These are phyloP conservation scores for Paramecium pentaurelia DNA, from an alignment of 73 alveolate genomes.

Conservation along the genomic window DNA sequence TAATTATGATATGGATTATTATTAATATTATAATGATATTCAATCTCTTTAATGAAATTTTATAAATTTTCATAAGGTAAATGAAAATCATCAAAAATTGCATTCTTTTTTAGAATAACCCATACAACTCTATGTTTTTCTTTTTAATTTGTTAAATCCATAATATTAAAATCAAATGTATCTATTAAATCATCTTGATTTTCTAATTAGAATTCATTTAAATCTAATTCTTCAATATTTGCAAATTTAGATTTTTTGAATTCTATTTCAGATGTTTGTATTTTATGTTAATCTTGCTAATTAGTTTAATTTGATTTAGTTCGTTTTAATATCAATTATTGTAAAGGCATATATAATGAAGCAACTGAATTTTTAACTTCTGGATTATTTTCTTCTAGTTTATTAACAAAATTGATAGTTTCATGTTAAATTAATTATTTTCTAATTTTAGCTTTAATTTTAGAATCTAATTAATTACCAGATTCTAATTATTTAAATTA, in stretches of 20 bases:
- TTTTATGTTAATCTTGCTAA: not conserved
- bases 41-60: conserved; percentile 38
- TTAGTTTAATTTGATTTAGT: not conserved
- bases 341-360: conserved; percentile 22
- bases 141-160: not conserved
- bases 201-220: not conserved
- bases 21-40: conserved; percentile 34
- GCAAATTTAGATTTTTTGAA: not conserved
- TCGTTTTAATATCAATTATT: not conserved
- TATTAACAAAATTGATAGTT: conserved; percentile 17
- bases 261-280: not conserved
- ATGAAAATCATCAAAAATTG: conserved; percentile 32
- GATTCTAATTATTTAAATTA: not conserved
- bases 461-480: not conserved
- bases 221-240: not conserved
- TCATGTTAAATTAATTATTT: conserved; percentile 28
- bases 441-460: conserved; percentile 26
- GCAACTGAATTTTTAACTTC: conserved; percentile 31
- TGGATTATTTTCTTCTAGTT: conserved; percentile 33
- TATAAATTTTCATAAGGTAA: conserved; percentile 25
- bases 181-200: conserved; percentile 19
- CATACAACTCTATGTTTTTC: conserved; percentile 54
- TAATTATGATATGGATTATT: conserved; percentile 58
- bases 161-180: conserved; percentile 20
- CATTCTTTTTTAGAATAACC: conserved; percentile 41